Evolutionary conservation across 306 rosid species (phyloP), one percentile per base, ranked within the genome.

Genomic region (Vicia villosa): DNA sequence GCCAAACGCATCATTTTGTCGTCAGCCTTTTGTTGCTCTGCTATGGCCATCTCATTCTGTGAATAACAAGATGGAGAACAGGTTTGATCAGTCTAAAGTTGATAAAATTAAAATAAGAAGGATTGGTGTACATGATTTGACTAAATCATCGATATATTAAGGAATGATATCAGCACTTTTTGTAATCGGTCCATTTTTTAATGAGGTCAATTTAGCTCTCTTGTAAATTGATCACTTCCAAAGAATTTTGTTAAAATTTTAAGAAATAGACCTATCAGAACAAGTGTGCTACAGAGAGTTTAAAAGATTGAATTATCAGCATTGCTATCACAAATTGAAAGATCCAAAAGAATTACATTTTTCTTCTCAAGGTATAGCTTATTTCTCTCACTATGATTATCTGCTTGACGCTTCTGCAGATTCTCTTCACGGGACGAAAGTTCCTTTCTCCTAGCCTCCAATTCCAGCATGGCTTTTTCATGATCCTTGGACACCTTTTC

Each of bases 31-130:
- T 83, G 84, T 75, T 85, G 96, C 82, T 83, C 96, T 68, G 66
- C 24, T 42, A 85, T 79, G 57, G 96, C 97, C 72, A 66, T 87
- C 69, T 78, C 90, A 80, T 82, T 87, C 97, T 93, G 77, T 56
- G 50, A 58, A 69, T 15, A 15, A 55, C 47, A 32, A 61, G 22
- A 70, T 10, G 28, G 38, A 58, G 15, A 24, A 22, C 22, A 3
- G 38, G 30, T 77, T 42, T 19, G 17, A 43, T 66, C 41, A n/a
- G n/a, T 51, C 42, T 50, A 20, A 68, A 61, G 34, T 32, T 51
- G n/a, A n/a, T n/a, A n/a, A n/a, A n/a, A n/a, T n/a, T n/a, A 57
- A 11, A 56, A 54, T 20, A 43, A 28, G 61, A 13, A 16, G 8
- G 42, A 40, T 5, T 1, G 3, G 57, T 21, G 36, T 10, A 11